Evolutionary conservation across 345 rosid species (phyloP).

Genomic region (Citrus sp.): DNA sequence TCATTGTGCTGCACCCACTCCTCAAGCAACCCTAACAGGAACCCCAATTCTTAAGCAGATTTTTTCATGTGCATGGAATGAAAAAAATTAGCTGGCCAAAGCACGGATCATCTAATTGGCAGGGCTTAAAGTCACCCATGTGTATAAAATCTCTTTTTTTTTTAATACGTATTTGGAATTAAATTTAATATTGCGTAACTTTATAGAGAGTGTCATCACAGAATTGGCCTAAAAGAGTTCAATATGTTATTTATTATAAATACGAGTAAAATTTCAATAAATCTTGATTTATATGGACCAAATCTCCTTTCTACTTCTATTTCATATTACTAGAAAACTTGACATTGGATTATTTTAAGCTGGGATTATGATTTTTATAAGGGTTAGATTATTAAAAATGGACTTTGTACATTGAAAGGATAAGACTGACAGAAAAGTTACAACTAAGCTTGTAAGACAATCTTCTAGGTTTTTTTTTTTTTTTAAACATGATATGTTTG

Average conservation of each 20-base stretch:
- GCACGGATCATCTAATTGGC: not conserved
- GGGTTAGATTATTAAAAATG: not conserved
- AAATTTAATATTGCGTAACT: too few relatives aligned
- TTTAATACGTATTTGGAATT: too few relatives aligned
- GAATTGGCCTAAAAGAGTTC: too few relatives aligned
- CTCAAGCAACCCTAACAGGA: not conserved
- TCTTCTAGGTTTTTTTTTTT: not conserved
- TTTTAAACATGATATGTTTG: not conserved
- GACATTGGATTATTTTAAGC: not conserved
- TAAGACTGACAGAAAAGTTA: not conserved
- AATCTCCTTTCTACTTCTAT: not conserved
- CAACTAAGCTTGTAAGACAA: not conserved
- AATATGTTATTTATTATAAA: too few relatives aligned
- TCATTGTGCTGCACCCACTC: slow-evolving; percentile 12
- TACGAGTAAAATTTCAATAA: too few relatives aligned
- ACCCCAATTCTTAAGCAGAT: not conserved
- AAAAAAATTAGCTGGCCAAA: not conserved
- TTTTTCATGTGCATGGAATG: not conserved
- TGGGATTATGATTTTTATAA: not conserved
- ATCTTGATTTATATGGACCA: too few relatives aligned
- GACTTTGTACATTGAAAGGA: not conserved
- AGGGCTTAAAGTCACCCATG: too few relatives aligned
- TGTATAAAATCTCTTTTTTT: too few relatives aligned
- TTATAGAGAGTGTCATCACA: too few relatives aligned
- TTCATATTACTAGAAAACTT: not conserved